Percentiles rank a stretch among this genome's conserved stretches.
Evolutionary conservation across 257 asterid species (phyloP).

Genomic region (Salvia hispanica): DNA sequence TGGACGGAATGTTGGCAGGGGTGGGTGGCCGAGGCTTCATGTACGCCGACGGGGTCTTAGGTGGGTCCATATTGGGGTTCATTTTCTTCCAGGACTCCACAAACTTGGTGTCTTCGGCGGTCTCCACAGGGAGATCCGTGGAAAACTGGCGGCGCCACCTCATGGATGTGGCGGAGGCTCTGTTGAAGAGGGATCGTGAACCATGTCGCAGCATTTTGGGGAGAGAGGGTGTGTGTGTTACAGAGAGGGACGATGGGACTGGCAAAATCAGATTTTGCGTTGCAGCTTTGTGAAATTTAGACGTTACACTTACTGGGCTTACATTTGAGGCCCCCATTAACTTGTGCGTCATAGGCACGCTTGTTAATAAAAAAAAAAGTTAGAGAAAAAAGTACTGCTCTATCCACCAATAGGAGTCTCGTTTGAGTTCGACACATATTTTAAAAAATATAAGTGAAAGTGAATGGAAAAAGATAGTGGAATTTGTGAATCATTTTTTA

Average conservation of each 20-base stretch:
- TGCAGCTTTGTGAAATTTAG: neutral
- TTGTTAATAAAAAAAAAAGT: neutral
- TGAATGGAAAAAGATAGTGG: no score
- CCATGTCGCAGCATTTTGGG: slow-evolving; percentile 59
- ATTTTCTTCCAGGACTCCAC: slow-evolving; percentile 58
- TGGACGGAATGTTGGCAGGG: slow-evolving; percentile 66
- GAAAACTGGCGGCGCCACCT: slow-evolving; percentile 60
- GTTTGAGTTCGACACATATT: no score
- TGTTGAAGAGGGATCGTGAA: slow-evolving; percentile 46
- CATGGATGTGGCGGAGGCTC: slow-evolving; percentile 54
- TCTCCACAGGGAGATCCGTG: slow-evolving; percentile 55
- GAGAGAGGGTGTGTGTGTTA: slow-evolving; percentile 17
- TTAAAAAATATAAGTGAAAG: no score
- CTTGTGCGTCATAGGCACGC: no score
- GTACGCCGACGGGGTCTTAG: slow-evolving; percentile 59
- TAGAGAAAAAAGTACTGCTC: no score
- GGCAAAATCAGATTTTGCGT: neutral
- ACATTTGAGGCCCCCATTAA: slow-evolving; percentile 1
- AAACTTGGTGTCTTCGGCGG: slow-evolving; percentile 54
- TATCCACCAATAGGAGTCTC: no score
- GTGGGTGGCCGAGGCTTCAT: slow-evolving; percentile 69
- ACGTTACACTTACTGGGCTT: neutral
- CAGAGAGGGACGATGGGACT: neutral
- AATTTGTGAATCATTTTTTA: no score
- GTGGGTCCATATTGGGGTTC: slow-evolving; percentile 62